phyloP scores from a whole-genome alignment of 768 basidiomycete genomes.

The Boletus barrowsii region DNA sequence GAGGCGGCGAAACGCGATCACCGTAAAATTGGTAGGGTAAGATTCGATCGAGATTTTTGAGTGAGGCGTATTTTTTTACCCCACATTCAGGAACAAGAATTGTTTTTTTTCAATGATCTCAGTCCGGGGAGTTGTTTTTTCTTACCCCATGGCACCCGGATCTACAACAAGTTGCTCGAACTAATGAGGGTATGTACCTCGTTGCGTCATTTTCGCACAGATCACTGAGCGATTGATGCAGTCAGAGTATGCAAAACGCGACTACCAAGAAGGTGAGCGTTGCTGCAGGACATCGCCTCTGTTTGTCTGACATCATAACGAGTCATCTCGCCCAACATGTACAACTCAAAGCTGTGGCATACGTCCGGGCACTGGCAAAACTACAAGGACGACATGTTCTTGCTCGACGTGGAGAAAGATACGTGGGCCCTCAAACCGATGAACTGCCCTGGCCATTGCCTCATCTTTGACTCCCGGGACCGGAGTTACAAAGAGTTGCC shows the following conservation, averaged over 20 bases:
- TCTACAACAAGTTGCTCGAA: conserved; percentile 92
- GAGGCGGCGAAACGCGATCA: conserved; percentile 99
- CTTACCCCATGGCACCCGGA: conserved; percentile 93
- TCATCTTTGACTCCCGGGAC: conserved; percentile 93
- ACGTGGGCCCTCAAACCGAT: conserved; percentile 96
- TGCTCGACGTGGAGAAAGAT: conserved; percentile 92
- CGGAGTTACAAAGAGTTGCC: conserved; percentile 94
- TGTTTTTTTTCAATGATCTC: conserved; percentile 98
- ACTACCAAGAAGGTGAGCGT: conserved; percentile 81
- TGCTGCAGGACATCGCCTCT: not conserved
- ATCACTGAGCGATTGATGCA: conserved; percentile 29
- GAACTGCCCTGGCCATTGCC: conserved; percentile 98
- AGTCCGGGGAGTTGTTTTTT: conserved; percentile 96
- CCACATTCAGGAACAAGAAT: conserved; percentile 75
- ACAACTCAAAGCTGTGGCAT: conserved; percentile 94
- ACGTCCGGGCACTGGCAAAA: conserved; percentile 98
- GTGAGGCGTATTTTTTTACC: not conserved
- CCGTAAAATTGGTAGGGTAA: conserved; percentile 86
- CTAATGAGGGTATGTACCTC: conserved; percentile 72
- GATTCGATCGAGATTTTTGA: conserved; percentile 5
- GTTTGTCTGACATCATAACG: conserved; percentile 11
- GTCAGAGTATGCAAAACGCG: conserved; percentile 92
- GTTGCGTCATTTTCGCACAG: not conserved
- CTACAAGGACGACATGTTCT: conserved; percentile 98
- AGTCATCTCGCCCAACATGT: conserved; percentile 99